Evolutionary conservation across 345 rosid genomes (phyloP), one percentile per base, ranked within the genome.

Genomic region (Cardamine resedifolia): DNA sequence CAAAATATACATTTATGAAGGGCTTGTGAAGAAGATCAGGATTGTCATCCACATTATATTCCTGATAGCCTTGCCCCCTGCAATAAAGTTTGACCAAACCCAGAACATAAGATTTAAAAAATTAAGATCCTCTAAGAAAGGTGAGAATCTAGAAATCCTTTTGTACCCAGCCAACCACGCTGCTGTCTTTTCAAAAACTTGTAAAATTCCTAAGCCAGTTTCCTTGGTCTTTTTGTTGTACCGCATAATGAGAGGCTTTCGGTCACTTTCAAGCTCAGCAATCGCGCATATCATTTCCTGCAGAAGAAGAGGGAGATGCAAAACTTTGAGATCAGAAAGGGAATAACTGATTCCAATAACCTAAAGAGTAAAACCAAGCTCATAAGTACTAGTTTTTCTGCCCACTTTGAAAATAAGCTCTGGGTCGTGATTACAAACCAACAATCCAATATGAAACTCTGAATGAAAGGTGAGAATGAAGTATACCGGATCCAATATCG

Each of bases 261-360:
- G 80, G 72, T 90, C 92, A 84, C 99, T 91, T 79, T 80, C 98
- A 71, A 91, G 94, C 74, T 91, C 98, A 18, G 93, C 91, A 82
- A 95, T 82, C 27, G 93, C 86, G 73, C 94, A 86, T 61, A 95
- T 79, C 98, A 95, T 90, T 18, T 79, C 96, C 99, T 95, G 85
- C 70, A 81, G 57, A 74, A 28, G 75, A 62, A 59, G 26, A 58
- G 39, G 59, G 51, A 30, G 7, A 31, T 10, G 47, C 21, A 58
- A 36, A 65, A 74, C 65, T 69, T 16, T n/a, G 19, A 73, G 53
- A 60, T 44, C 39, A 64, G 38, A 75, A 58, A 51, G 33, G 41
- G 19, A 28, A 62, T 61, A 51, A 15, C 7, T 20, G 7, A 10
- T 63, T 16, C 39, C 56, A 64, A 71, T 21, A 26, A 44, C 5